A percentile compares a stretch with the other conserved stretches of the same genome.
Evolutionary conservation across 805 yeast species (phyloP).

Genomic region (Nakazawaea laoshanensis): DNA sequence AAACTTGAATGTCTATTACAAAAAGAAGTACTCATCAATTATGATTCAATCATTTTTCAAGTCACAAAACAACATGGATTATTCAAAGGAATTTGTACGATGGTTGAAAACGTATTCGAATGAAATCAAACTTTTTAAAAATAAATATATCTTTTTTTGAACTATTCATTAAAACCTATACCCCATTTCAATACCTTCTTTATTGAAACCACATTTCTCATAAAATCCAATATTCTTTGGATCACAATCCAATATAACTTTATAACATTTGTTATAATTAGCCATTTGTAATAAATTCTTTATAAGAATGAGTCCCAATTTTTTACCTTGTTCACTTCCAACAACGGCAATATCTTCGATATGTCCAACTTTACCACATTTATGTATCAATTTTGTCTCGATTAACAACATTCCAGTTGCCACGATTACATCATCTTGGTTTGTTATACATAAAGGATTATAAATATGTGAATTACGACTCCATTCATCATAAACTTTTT

Average conservation of each 20-base stretch:
- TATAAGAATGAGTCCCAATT: conserved; percentile 66
- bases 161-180: conserved; percentile 26
- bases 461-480: conserved; percentile 40
- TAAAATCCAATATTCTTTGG: conserved; percentile 77
- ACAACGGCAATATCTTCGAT: conserved; percentile 90
- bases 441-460: conserved; percentile 60
- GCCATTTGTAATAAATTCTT: conserved; percentile 54
- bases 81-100: conserved; percentile 1
- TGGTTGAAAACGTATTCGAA: conserved; percentile 5
- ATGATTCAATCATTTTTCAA: conserved; percentile 7
- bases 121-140: no score
- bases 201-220: conserved; percentile 73
- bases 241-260: conserved; percentile 84
- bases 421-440: conserved; percentile 45
- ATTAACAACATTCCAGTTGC: conserved; percentile 80
- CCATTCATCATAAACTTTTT: conserved; percentile 53
- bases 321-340: conserved; percentile 69
- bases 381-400: conserved; percentile 79
- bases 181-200: conserved; percentile 67
- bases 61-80: conserved; percentile 7
- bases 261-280: conserved; percentile 61
- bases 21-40: conserved; percentile 2
- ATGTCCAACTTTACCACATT: conserved; percentile 82
- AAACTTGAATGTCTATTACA: conserved; percentile 4
- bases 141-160: no score